Percentiles rank a stretch among this genome's conserved stretches.
These are phyloP conservation scores for Alternaria dauci DNA, from an alignment of 2,329 filamentous ascomycete genomes.

Conservation along the genomic window DNA sequence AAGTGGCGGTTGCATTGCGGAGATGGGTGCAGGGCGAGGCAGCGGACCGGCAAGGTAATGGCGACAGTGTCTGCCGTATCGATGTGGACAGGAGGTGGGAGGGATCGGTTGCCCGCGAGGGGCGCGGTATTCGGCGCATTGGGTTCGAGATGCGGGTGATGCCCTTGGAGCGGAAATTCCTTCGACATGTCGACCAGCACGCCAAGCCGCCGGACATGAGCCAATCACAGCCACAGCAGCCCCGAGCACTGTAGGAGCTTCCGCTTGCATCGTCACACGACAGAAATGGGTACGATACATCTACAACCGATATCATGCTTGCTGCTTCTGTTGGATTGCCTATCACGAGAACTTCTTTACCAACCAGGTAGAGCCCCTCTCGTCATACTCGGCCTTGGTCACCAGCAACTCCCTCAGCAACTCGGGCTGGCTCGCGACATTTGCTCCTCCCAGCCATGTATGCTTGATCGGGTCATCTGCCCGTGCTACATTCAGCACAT, in stretches of 20 bases:
- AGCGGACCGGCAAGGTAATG: constrained; percentile 23
- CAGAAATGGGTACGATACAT: background rate
- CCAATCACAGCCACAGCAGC: constrained; percentile 34
- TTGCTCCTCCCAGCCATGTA: constrained; percentile 86
- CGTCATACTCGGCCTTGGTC: constrained; percentile 90
- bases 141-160: constrained; percentile 35
- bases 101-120: constrained; percentile 45
- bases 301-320: background rate
- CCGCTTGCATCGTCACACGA: background rate
- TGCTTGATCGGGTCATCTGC: constrained; percentile 83
- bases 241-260: constrained; percentile 15
- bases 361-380: constrained; percentile 78
- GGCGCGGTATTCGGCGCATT: constrained; percentile 51
- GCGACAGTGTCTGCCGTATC: constrained; percentile 23
- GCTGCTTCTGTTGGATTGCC: background rate
- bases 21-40: constrained; percentile 21
- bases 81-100: constrained; percentile 25
- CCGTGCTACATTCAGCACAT: constrained; percentile 38
- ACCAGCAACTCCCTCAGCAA: constrained; percentile 72
- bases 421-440: constrained; percentile 73
- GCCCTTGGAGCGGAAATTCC: constrained; percentile 23
- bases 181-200: constrained; percentile 2
- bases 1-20: constrained; percentile 31
- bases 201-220: constrained; percentile 27
- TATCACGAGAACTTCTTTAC: constrained; percentile 70